phyloP scores from a whole-genome alignment of 2,329 filamentous ascomycete genomes.

The Beauveria australis region DNA sequence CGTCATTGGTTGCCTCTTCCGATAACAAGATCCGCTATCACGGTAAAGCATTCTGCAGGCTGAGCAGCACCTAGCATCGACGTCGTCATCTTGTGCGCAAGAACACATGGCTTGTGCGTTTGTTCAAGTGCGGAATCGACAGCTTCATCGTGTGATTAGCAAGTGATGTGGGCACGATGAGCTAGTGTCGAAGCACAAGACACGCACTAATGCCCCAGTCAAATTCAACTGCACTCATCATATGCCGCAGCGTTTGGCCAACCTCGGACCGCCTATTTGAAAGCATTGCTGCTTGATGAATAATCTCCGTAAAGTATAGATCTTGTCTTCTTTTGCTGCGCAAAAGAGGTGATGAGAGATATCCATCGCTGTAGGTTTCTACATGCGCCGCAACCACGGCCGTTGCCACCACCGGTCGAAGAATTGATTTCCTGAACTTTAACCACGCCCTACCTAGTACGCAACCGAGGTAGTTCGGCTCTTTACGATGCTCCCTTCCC shows the following conservation, averaged over 20 bases:
- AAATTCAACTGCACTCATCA: neutral
- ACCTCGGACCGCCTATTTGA: neutral
- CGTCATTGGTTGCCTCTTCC: neutral
- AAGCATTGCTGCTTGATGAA: neutral
- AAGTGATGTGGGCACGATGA: neutral
- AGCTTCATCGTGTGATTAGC: neutral
- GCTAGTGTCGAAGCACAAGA: neutral
- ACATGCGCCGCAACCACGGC: neutral
- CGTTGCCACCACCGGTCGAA: neutral
- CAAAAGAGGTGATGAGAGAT: neutral
- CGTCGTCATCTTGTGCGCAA: neutral
- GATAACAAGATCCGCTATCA: neutral
- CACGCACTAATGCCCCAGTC: neutral
- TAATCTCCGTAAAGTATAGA: neutral
- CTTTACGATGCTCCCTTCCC: neutral
- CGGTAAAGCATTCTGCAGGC: neutral
- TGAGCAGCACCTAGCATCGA: neutral
- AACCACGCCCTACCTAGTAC: neutral
- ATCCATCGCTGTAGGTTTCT: neutral
- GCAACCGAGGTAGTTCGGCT: neutral
- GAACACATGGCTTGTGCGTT: neutral
- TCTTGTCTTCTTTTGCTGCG: neutral
- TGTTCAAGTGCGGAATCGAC: neutral
- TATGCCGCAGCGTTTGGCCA: neutral
- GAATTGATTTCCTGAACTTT: neutral